phyloP scores from a whole-genome alignment of 139 green algal species.

The Chlorella sp. region DNA sequence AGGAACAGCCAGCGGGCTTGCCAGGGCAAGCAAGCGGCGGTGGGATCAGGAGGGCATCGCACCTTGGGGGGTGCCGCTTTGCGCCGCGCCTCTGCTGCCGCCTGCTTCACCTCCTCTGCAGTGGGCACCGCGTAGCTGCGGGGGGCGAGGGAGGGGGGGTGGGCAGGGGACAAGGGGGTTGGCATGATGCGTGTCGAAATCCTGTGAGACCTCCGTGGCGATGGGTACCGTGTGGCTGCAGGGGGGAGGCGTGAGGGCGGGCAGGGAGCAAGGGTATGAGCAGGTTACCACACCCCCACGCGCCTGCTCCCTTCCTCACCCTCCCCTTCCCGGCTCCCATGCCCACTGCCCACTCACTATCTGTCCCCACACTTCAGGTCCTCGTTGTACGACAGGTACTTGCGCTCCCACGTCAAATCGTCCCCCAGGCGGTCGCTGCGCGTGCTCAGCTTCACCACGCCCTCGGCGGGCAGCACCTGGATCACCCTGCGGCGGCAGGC shows the following conservation, averaged over 20 bases:
- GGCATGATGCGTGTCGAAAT: too few relatives aligned
- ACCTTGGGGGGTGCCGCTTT: background rate
- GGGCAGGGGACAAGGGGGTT: background rate
- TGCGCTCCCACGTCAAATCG: conserved; percentile 53
- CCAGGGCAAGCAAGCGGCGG: too few relatives aligned
- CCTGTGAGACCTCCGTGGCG: background rate
- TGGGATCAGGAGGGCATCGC: background rate
- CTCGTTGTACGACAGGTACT: conserved; percentile 5
- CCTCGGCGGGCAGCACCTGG: conserved; percentile 3
- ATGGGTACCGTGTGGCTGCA: background rate
- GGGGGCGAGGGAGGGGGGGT: background rate
- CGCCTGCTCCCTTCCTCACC: background rate
- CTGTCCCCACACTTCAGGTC: background rate
- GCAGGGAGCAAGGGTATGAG: background rate
- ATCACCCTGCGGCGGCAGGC: conserved; percentile 44
- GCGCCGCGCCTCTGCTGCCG: background rate
- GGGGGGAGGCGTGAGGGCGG: background rate
- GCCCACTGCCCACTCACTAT: background rate
- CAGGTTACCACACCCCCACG: background rate
- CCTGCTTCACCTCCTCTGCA: background rate
- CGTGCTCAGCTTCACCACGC: conserved; percentile 42
- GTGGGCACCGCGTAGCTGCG: background rate
- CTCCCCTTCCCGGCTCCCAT: background rate
- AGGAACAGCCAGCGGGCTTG: too few relatives aligned
- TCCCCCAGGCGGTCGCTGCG: conserved; percentile 37